These are phyloP conservation scores for Leishmania arabica DNA, from an alignment of 208 protist species.

Conservation along the genomic window DNA sequence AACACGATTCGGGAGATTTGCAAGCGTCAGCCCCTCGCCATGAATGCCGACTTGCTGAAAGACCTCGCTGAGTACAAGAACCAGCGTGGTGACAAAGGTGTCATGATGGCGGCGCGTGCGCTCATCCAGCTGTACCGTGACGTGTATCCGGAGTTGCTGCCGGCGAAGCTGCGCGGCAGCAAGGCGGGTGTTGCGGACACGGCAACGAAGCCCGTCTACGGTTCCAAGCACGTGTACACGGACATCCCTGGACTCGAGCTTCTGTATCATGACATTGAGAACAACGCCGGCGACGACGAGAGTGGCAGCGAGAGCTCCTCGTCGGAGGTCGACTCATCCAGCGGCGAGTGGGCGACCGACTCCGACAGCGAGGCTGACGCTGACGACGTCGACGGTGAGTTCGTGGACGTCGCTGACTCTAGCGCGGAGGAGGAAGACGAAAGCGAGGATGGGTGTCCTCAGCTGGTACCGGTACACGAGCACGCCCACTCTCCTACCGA, in stretches of 20 bases:
- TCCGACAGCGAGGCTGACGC: conserved; percentile 61
- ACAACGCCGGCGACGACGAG: conserved; percentile 53
- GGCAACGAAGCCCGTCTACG: conserved; percentile 61
- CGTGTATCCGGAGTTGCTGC: conserved; percentile 95
- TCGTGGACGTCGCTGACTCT: conserved; percentile 58
- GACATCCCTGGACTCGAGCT: conserved; percentile 89
- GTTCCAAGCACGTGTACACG: conserved; percentile 67
- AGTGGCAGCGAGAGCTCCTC: conserved; percentile 19
- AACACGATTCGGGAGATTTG: conserved; percentile 98
- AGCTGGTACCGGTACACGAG: conserved; percentile 54
- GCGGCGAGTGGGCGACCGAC: conserved; percentile 77
- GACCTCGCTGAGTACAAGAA: conserved; percentile 95
- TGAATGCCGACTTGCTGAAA: conserved; percentile 92
- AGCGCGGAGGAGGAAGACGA: conserved; percentile 38
- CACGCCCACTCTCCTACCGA: neutral
- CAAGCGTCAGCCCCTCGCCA: conserved; percentile 94
- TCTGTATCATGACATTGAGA: conserved; percentile 69
- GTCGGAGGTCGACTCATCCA: conserved; percentile 28
- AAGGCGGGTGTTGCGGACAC: conserved; percentile 43
- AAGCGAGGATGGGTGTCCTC: conserved; percentile 56
- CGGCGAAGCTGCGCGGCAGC: conserved; percentile 89
- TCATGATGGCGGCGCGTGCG: conserved; percentile 95
- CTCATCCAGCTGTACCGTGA: conserved; percentile 96
- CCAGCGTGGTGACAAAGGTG: conserved; percentile 94
- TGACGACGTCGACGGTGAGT: conserved; percentile 78